Evolutionary conservation across 2,329 filamentous ascomycete genomes (phyloP).

Genomic region (Colletotrichum nymphaeae): DNA sequence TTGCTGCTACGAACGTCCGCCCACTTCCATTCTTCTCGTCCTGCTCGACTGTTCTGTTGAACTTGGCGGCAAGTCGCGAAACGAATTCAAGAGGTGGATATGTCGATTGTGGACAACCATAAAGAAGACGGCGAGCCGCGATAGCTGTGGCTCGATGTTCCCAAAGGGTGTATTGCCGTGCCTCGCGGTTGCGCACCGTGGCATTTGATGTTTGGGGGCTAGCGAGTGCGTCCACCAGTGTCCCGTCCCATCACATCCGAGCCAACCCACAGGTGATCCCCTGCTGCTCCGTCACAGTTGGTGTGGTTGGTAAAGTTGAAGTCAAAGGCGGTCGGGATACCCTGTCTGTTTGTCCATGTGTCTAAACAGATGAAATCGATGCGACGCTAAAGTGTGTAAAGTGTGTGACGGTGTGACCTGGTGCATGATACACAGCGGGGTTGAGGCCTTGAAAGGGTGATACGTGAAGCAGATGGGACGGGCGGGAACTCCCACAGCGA

Average conservation of each 20-base stretch:
- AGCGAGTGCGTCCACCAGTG: neutral
- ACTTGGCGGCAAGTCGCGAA: neutral
- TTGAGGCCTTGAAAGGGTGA: neutral
- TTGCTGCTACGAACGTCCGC: neutral
- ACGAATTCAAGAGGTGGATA: neutral
- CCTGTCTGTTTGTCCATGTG: constrained; percentile 4
- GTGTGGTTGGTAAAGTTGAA: neutral
- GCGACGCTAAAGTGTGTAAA: constrained; percentile 23
- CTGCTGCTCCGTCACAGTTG: constrained; percentile 7
- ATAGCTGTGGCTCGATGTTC: constrained; percentile 15
- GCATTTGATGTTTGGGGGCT: neutral
- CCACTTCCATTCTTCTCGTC: neutral
- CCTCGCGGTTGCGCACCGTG: neutral
- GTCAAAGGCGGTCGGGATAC: constrained; percentile 4
- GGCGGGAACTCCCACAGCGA: constrained; percentile 32
- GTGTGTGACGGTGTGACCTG: constrained; percentile 19
- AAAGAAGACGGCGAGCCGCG: neutral
- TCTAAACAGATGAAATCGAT: constrained; percentile 23
- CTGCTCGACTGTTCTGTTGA: neutral
- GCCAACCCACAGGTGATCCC: neutral
- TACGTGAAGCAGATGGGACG: constrained; percentile 29
- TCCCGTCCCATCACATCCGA: constrained; percentile 11
- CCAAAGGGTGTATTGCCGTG: neutral
- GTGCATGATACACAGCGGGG: constrained; percentile 31
- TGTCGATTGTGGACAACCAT: neutral